Conservation (phyloP, 257 asterid genomes). For the Solanum sitiens region DNA sequence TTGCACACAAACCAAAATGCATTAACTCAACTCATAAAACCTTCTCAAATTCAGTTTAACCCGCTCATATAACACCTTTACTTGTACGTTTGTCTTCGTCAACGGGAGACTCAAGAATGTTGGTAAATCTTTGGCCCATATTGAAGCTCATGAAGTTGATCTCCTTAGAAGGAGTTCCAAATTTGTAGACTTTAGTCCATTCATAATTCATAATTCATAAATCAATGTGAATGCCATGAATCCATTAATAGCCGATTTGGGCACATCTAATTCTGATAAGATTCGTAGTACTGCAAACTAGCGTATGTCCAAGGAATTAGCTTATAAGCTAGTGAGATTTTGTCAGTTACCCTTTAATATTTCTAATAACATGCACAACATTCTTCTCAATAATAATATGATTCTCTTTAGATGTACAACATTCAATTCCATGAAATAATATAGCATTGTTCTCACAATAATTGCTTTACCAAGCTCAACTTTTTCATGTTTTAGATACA, state of each 20-base stretch:
- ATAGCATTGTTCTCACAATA: background rate
- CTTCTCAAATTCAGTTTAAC: no score
- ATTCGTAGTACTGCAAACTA: no score
- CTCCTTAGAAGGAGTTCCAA: no score
- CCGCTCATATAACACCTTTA: no score
- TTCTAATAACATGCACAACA: background rate
- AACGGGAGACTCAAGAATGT: background rate
- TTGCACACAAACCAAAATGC: no score
- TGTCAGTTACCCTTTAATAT: background rate
- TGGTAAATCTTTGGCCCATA: no score
- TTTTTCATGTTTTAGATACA: background rate
- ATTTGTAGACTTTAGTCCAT: no score
- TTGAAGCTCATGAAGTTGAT: no score
- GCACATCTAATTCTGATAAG: background rate
- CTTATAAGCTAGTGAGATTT: background rate
- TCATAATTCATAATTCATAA: no score
- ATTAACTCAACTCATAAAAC: background rate
- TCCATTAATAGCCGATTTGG: slow-evolving; percentile 1
- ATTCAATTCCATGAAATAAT: background rate
- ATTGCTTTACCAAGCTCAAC: background rate
- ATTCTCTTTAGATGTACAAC: background rate
- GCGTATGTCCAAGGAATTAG: no score
- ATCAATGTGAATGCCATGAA: no score
- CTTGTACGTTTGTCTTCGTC: background rate
- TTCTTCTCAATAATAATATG: background rate